Conservation (phyloP, 441 rosid genomes). For the Kokia cookei region DNA sequence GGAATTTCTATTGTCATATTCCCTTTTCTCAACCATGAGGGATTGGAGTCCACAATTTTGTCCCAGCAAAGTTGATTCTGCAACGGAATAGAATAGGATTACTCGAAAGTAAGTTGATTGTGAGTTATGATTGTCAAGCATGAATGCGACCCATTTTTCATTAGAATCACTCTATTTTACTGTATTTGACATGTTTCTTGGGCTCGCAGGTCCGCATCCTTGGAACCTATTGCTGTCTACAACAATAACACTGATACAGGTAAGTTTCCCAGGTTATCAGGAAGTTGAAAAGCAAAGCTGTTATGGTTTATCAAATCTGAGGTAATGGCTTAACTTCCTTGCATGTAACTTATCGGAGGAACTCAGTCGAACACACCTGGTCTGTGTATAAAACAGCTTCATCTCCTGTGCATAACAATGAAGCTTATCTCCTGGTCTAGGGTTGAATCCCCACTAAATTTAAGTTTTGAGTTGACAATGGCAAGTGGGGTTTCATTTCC, state of each 20-base stretch:
- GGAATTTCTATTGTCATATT: background rate
- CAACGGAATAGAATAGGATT: background rate
- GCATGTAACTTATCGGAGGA: conserved; percentile 19
- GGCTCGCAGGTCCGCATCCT: conserved; percentile 34
- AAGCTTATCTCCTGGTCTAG: too few species aligned
- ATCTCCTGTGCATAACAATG: too few species aligned
- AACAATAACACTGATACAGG: conserved; percentile 49
- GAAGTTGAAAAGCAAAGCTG: conserved; percentile 45
- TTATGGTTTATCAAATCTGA: conserved; percentile 42
- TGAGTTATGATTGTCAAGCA: conserved; percentile 29
- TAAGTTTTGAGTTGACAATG: too few species aligned
- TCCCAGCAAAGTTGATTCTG: background rate
- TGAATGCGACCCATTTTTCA: conserved; percentile 39
- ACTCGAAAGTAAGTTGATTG: background rate
- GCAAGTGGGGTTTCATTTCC: too few species aligned
- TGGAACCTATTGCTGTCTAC: conserved; percentile 45
- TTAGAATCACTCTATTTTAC: conserved; percentile 41
- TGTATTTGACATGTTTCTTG: conserved; percentile 42
- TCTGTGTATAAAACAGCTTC: background rate
- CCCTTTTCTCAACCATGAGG: background rate
- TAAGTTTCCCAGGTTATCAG: conserved; percentile 49
- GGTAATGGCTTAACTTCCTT: conserved; percentile 39
- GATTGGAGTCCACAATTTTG: background rate
- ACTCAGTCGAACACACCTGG: background rate
- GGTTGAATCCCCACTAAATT: too few species aligned